A percentile compares a stretch with the other conserved stretches of the same genome.
These are phyloP conservation scores for Fraxinus albicans DNA, from an alignment of 305 asterid species.

Conservation along the genomic window DNA sequence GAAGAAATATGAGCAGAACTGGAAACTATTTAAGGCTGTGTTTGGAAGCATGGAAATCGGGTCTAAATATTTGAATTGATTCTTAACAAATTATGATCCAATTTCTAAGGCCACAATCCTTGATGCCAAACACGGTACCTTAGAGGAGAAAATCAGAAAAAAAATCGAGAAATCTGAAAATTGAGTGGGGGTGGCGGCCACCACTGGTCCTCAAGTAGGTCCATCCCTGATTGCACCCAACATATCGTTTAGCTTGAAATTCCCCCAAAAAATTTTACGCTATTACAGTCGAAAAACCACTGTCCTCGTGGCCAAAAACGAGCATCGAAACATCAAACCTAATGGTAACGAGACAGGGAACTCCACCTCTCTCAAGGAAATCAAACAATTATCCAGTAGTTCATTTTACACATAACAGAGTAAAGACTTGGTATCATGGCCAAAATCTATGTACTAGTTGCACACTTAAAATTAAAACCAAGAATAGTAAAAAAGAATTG, in stretches of 20 bases:
- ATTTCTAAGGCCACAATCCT: background rate
- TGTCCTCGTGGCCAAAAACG: background rate
- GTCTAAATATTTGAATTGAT: background rate
- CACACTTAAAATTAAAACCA: background rate
- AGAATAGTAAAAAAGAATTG: constrained; percentile 32
- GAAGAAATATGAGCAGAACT: background rate
- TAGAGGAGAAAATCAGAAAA: no score
- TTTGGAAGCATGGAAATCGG: background rate
- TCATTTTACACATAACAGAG: background rate
- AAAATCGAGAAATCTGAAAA: no score
- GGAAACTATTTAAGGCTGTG: background rate
- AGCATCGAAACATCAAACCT: background rate
- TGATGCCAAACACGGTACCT: background rate
- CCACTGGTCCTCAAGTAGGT: no score
- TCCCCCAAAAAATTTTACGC: background rate
- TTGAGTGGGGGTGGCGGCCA: no score
- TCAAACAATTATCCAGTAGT: background rate
- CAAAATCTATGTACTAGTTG: background rate
- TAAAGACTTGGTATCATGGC: background rate
- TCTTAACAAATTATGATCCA: background rate
- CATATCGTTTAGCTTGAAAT: background rate
- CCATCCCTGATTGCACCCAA: background rate
- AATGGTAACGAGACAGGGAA: background rate
- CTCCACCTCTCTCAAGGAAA: background rate
- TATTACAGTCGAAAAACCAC: background rate